Base-by-base conservation (phyloP, 805 yeast genomes). In the Candida adriatica region DNA sequence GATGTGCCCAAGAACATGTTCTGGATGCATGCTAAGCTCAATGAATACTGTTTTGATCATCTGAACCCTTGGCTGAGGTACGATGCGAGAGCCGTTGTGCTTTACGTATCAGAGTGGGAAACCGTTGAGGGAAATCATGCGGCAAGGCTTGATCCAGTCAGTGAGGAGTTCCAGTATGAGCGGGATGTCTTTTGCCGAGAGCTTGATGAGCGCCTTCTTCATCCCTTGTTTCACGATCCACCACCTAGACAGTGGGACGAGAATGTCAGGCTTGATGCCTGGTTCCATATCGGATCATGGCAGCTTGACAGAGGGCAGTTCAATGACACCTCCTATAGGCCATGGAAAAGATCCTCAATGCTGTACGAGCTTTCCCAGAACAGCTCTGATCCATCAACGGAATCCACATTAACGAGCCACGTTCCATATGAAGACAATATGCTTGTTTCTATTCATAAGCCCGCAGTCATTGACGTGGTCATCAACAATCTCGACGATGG, bases 401-500 rank as follows among this genome's bases (percentile, higher is more conserved):
- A 27, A 27, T 24, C 34, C 22, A 18, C 32, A 24, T 13, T 31
- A 6, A 27, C 27, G 27, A 11, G 30, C 2, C 31, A 31, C 10
- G 39, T 27, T 23, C 45, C 33, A 4, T 50, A 31, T 25, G 42
- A 30, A 28, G 48, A 20, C 32, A 44, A 41, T 19, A 43, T 42
- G 26, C 29, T 50, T 20, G 30, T 52, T 8, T 45, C 48, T 19
- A 27, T 50, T 22, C 39, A 49, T 29, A 24, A 48, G 18, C 42
- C 49, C 17, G 24, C 66, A 69, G 22, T 38, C 5, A 66, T 82
- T 25, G 90, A 82, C 43, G 49, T 82, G 18, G 69, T 79, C 3
- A 55, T 82, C 26, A 76, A 79, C 51, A 82, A 81, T 46, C 62
- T 59, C 42, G 92, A 81, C 48, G 79, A 77, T 9, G 76, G 80